Evolutionary conservation across 1,284 basidiomycete genomes (phyloP), one percentile per base, ranked within the genome.

Genomic region (Irpex lacteus): DNA sequence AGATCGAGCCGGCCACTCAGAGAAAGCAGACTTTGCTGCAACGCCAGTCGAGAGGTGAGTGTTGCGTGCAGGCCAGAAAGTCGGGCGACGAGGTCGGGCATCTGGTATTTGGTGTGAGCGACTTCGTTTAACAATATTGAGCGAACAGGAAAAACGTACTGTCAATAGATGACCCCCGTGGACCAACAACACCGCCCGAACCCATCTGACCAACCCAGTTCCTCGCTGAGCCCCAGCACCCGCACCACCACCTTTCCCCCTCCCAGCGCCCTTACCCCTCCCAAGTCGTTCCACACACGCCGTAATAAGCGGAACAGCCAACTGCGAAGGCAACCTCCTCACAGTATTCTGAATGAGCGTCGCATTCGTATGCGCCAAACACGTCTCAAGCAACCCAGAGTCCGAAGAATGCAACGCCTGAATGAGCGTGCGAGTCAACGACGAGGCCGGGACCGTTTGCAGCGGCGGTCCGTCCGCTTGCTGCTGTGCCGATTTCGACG

Each of bases 331-430:
- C 57, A 99, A 80, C 65, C 94, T 85, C 67, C 89, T 85, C 54
- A 99, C 90, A 1, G 97, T 98, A 73, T 95, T 94, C 61, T 90
- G 85, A 69, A 99, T 94, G 52, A 99, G 80, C 0, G 81, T 78
- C 7, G 86, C 81, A 69, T 98, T 90, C 18, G 94, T 92, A 77
- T 98, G 95, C 0, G 85, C 80, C 37, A 99, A 80, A 78, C 96
- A 98, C 34, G 91, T 90, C 72, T 98, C 95, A 63, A 99, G 81
- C 49, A 99, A 80, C 5, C 89, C 87, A 0, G 91, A 86, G 80
- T 99, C 98, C 19, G 92, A 92, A 2, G 97, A 98, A 75, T 99
- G 97, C 56, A 99, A 80, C 0, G 98, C 97, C 78, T 99, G 98
- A 59, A 97, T 94, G 58, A 99, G 85, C 13, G 97, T 96, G 60